These are phyloP conservation scores for Sphagnurus paluster DNA, from an alignment of 1,284 basidiomycete genomes.

Conservation along the genomic window DNA sequence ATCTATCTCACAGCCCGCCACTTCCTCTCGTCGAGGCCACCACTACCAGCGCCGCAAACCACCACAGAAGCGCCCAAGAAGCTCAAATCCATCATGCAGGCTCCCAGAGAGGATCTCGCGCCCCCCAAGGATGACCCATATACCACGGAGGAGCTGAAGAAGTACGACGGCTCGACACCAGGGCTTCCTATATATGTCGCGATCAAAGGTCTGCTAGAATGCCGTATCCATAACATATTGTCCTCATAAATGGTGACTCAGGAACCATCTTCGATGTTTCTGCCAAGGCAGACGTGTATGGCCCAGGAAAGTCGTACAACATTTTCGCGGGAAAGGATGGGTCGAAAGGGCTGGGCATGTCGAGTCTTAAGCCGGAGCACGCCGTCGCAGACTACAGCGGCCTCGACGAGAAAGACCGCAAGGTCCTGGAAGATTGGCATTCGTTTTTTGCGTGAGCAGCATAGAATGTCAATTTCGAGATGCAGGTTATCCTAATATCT, in stretches of 20 bases:
- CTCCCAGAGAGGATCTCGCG: constrained; percentile 58
- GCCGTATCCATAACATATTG: no score
- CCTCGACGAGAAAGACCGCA: constrained; percentile 74
- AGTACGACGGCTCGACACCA: constrained; percentile 68
- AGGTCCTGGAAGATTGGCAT: constrained; percentile 92
- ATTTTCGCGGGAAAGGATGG: constrained; percentile 91
- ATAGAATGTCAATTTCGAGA: no score
- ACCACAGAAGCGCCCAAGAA: constrained; percentile 30
- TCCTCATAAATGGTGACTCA: constrained; percentile 25
- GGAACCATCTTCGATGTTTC: constrained; percentile 87
- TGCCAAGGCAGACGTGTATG: constrained; percentile 80
- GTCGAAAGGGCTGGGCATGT: constrained; percentile 80
- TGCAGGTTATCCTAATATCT: no score
- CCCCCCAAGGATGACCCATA: constrained; percentile 81
- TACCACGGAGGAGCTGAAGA: constrained; percentile 65
- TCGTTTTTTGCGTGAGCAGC: constrained; percentile 57
- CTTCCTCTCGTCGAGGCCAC: no score
- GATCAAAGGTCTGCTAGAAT: constrained; percentile 69
- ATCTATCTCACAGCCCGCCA: constrained; percentile 31
- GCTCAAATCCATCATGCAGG: constrained; percentile 69
- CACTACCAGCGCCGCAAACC: constrained; percentile 3
- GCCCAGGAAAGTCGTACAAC: constrained; percentile 67
- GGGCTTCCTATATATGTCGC: constrained; percentile 81
- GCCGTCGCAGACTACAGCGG: constrained; percentile 87
- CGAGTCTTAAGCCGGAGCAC: constrained; percentile 85